Conservation (phyloP, 73 alveolate genomes). For the Breviolum minutum region DNA sequence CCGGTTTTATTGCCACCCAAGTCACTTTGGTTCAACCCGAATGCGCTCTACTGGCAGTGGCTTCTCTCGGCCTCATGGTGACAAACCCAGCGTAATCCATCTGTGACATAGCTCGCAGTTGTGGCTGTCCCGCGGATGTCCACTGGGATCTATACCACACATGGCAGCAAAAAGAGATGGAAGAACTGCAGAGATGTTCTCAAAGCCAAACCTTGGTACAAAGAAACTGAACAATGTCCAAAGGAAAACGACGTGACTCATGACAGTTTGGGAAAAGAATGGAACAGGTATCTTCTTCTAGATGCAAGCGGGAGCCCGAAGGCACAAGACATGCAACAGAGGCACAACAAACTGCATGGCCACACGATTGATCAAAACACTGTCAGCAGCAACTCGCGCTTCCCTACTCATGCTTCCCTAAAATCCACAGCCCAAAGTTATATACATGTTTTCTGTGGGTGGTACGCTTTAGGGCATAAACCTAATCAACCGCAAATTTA, state of each 20-base stretch:
- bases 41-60: constrained; percentile 89
- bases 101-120: too few relatives aligned
- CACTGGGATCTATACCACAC: constrained; percentile 32
- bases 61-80: constrained; percentile 81
- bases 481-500: too few relatives aligned
- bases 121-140: too few relatives aligned
- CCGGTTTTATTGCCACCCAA: background rate
- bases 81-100: too few relatives aligned
- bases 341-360: too few relatives aligned
- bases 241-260: too few relatives aligned
- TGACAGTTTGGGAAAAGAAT: background rate
- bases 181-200: constrained; percentile 82
- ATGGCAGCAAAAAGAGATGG: constrained; percentile 74
- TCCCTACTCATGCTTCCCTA: too few relatives aligned
- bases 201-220: constrained; percentile 44
- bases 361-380: too few relatives aligned
- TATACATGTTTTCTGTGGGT: too few relatives aligned
- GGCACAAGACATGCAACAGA: background rate
- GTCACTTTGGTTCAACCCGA: constrained; percentile 81
- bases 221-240: background rate
- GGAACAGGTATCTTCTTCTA: background rate
- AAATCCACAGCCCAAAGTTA: too few relatives aligned
- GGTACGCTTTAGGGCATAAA: too few relatives aligned
- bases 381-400: too few relatives aligned
- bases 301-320: background rate